Base-by-base conservation (phyloP, 1,139 yeast genomes). In the Blastobotrys illinoisensis region DNA sequence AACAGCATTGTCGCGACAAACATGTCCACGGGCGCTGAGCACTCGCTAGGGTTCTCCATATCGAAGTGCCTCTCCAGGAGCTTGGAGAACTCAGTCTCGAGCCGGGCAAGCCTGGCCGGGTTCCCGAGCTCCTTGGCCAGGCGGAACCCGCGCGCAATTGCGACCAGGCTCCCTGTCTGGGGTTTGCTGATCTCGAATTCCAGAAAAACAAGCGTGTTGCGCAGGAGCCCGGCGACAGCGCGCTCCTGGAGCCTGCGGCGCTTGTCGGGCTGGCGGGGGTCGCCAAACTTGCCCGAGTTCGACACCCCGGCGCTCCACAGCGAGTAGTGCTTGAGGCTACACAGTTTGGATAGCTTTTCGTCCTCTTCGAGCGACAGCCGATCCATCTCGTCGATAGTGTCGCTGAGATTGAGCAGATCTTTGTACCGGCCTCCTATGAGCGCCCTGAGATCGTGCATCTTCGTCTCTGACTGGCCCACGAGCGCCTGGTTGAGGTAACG, bases 341-440 rank as follows among this genome's bases (percentile, higher is more conserved):
- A 58, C 40, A 67, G 50, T 21, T 55, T 58, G n/a, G 62, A 51
- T 51, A 68, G 54, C 36, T 56, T 57, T 1, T 54, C 50, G 46
- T 68, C 70, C 51, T 64, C 63, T 7, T 51, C 46, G 3, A 54
- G 61, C 1, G 81, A 74, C 9, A 74, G 62, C 1, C 65, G 63
- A 59, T 80, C 74, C 83, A 85, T 82, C 5, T 70, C 71, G 46
- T 79, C 79, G 44, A 86, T 83, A 57, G 82, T 81, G 63, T 86
- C 90, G 0, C 91, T 88, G 5, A 86, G 85, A 44, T 79, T 74
- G 43, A 86, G 75, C 62, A 86, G 72, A 61, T 86, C 90, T 53
- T 88, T 73, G 67, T 85, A 86, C 65, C 84, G 82, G 45, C 71
- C 71, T 2, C 90, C 88, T 9, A 86, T 89, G 48, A 85, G 71